Evolutionary conservation across 2,329 filamentous ascomycete genomes (phyloP), one percentile per base, ranked within the genome.

Genomic region (Orbilia oligospora): DNA sequence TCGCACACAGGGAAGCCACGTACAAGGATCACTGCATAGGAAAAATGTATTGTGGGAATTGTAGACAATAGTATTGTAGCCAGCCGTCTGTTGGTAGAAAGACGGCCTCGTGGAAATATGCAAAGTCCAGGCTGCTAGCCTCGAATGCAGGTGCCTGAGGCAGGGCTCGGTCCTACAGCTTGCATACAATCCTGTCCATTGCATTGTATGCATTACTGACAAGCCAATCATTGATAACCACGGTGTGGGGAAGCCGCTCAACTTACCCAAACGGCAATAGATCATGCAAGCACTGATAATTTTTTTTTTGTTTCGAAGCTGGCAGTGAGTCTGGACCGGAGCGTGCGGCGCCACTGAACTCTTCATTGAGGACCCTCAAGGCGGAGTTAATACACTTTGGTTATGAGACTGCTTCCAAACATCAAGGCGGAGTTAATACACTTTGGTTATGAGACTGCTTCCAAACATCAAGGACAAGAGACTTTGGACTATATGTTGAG

Each of bases 401-500:
- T 33, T 58, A 9, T 58, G 38, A 41, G 53, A 58, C 24, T 36
- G 27, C 53, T 30, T 58, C 53, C 53, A 58, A 56, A 58, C 38
- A 58, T 58, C n/a, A n/a, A n/a, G n/a, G n/a, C n/a, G n/a, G n/a
- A n/a, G n/a, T n/a, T n/a, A n/a, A n/a, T n/a, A n/a, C n/a, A 38
- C 30, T 38, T 58, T 58, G 1, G 53, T 33, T 58, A 9, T 58
- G 38, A 41, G 53, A 58, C 24, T 36, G 27, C 53, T 36, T 33
- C 53, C 53, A 27, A 49, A 49, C 46, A 49, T 18, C 46, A 49
- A 49, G 5, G 12, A 49, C 46, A 49, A 49, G 46, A 49, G 20
- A 49, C 46, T 49, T 49, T 49, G 46, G 14, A 20, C 46, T 49
- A 12, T 49, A 49, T 20, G 5, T 49, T 49, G 46, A 49, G 46